Evolutionary conservation across 352 stramenopile species (phyloP).

Genomic region (Elongisporangium anandrum): DNA sequence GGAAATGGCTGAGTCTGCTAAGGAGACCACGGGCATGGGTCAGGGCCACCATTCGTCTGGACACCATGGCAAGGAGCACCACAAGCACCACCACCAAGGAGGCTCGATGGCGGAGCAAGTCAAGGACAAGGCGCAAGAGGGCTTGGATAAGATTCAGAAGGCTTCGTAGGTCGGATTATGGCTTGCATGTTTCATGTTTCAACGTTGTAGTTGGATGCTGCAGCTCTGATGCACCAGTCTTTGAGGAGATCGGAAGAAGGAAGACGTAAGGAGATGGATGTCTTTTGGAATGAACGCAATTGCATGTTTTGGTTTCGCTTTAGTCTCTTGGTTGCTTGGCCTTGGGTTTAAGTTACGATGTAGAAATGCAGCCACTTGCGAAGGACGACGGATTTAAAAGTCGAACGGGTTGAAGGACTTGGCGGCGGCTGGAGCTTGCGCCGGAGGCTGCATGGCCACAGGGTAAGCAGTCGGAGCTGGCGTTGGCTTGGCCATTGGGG

Average conservation of each 20-base stretch:
- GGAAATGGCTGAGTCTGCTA: constrained; percentile 7
- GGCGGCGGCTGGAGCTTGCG: constrained; percentile 6
- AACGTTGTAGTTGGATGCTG: neutral
- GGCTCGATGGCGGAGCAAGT: constrained; percentile 11
- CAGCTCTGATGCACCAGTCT: neutral
- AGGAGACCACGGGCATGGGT: constrained; percentile 10
- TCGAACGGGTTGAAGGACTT: constrained; percentile 56
- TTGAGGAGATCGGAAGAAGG: neutral
- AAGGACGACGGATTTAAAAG: constrained; percentile 17
- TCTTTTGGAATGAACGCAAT: constrained; percentile 1
- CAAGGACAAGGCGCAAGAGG: constrained; percentile 14
- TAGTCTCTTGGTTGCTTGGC: neutral
- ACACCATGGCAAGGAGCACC: neutral
- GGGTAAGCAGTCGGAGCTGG: neutral
- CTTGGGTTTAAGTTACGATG: neutral
- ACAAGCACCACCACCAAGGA: constrained; percentile 3
- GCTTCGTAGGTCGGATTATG: constrained; percentile 2
- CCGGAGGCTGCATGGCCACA: neutral
- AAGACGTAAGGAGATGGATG: neutral
- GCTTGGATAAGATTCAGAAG: constrained; percentile 15
- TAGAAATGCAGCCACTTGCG: neutral
- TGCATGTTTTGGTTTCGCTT: constrained; percentile 2
- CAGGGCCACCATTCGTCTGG: constrained; percentile 7
- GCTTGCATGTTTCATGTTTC: neutral
- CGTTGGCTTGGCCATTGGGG: neutral